Conservation (phyloP, 352 stramenopile genomes). For the Globisporangium carolinianum region DNA sequence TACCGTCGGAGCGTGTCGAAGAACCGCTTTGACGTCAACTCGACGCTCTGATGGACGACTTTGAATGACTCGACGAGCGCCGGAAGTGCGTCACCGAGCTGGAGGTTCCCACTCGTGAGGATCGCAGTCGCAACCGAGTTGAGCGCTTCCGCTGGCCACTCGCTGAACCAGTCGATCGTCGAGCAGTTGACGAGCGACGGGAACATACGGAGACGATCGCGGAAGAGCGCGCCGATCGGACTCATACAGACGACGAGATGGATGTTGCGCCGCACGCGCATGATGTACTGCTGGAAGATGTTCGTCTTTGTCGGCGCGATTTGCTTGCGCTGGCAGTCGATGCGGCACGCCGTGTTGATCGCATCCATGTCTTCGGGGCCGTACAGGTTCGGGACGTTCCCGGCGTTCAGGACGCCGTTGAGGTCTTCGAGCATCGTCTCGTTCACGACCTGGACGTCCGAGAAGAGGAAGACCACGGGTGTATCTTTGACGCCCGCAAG, state of each 20-base stretch:
- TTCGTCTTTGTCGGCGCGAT: constrained; percentile 92
- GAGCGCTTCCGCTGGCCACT: constrained; percentile 80
- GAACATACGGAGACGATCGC: constrained; percentile 82
- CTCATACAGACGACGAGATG: constrained; percentile 90
- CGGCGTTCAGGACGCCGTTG: constrained; percentile 93
- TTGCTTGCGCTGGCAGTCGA: constrained; percentile 90
- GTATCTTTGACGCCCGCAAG: constrained; percentile 89
- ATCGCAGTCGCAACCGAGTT: constrained; percentile 85
- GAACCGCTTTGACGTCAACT: constrained; percentile 80
- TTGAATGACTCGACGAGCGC: constrained; percentile 82
- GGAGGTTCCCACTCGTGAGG: constrained; percentile 66
- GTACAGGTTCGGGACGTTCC: constrained; percentile 93
- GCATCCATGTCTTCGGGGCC: constrained; percentile 88
- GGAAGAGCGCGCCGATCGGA: constrained; percentile 70
- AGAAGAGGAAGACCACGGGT: constrained; percentile 91
- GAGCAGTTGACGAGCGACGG: constrained; percentile 85
- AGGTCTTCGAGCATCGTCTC: constrained; percentile 95
- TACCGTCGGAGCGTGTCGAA: constrained; percentile 80
- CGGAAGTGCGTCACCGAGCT: constrained; percentile 40
- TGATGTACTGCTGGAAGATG: constrained; percentile 93
- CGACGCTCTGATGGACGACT: constrained; percentile 87
- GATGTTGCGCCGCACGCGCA: constrained; percentile 88
- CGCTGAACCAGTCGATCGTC: constrained; percentile 88
- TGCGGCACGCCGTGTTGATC: constrained; percentile 85
- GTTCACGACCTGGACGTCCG: constrained; percentile 92